phyloP scores from a whole-genome alignment of 352 stramenopile species.

The Pythium dissimile region DNA sequence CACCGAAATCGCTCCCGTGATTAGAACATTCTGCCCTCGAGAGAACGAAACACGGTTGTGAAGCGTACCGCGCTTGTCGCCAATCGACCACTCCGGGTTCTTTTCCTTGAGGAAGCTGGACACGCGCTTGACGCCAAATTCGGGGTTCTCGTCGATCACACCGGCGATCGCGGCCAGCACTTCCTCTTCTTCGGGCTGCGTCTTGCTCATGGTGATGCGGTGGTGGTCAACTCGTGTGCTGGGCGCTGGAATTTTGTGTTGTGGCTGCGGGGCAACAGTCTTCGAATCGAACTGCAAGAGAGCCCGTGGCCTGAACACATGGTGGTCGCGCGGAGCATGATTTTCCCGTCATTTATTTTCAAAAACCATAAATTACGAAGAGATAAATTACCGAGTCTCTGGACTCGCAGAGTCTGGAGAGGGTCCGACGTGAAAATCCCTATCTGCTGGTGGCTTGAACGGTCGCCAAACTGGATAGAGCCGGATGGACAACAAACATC shows the following conservation, averaged over 20 bases:
- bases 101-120: constrained; percentile 50
- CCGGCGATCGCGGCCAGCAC: constrained; percentile 53
- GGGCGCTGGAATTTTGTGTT: constrained; percentile 4
- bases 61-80: constrained; percentile 66
- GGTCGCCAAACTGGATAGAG: too few relatives aligned
- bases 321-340: constrained; percentile 9
- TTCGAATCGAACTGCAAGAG: constrained; percentile 6
- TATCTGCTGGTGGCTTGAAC: too few relatives aligned
- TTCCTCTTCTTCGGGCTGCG: constrained; percentile 58
- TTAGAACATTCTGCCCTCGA: constrained; percentile 8
- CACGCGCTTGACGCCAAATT: constrained; percentile 74
- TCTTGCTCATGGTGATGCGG: constrained; percentile 43
- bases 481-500: too few relatives aligned
- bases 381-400: constrained; percentile 2
- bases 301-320: constrained; percentile 6
- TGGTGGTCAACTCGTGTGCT: not conserved
- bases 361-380: not conserved
- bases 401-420: too few relatives aligned
- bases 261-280: not conserved
- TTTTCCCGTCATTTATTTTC: constrained; percentile 12
- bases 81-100: constrained; percentile 66
- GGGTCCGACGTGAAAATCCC: too few relatives aligned
- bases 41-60: not conserved
- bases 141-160: constrained; percentile 53
- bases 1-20: too few relatives aligned